Evolutionary conservation across 345 rosid species (phyloP), one percentile per base, ranked within the genome.

Genomic region (Hibiscus tridactylites): DNA sequence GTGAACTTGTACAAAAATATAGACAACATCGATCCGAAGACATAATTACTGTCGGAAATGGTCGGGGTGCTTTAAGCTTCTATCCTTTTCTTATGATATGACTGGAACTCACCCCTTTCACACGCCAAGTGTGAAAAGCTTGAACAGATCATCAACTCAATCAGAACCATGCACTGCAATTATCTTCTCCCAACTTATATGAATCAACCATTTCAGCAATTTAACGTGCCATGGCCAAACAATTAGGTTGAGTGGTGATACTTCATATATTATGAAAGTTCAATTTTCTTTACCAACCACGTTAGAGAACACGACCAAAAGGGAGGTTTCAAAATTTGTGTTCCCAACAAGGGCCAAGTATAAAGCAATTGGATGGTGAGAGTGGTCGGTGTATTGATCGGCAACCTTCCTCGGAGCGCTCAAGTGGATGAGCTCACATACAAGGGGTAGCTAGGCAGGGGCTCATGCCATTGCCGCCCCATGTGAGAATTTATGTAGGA

Each of bases 381-480:
- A 8, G 17, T 65, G 53, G 68, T 42, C 53, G 9, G 68, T 65
- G 33, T 10, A 19, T 65, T 12, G 2, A 42, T 65, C 5, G 58
- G 57, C 71, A 67, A 54, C 57, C 21, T 67, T 26, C 6, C 71
- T 59, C 39, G 71, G 58, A 47, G 71, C n/a, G 15, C 53, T 49
- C 53, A n/a, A 24, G 35, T 35, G 67, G 53, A 65, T 65, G 58
- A 58, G 57, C 39, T 67, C 37, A 16, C 57, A 26, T 46, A 8
- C 2, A 66, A 13, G 5, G 17, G 6, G 37, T 66, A 47, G 37
- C n/a, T 21, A 44, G 70, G 54, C 54, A 47, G 15, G 52, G 68
- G 49, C 29, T 65, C 9, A 64, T 16, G 3, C 33, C 3, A 3
- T 31, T 4, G 52, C 52, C 68, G 68, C 68, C 68, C 56, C 70